Conservation (phyloP, 2,329 filamentous ascomycete genomes). For the Aureobasidium vineae region DNA sequence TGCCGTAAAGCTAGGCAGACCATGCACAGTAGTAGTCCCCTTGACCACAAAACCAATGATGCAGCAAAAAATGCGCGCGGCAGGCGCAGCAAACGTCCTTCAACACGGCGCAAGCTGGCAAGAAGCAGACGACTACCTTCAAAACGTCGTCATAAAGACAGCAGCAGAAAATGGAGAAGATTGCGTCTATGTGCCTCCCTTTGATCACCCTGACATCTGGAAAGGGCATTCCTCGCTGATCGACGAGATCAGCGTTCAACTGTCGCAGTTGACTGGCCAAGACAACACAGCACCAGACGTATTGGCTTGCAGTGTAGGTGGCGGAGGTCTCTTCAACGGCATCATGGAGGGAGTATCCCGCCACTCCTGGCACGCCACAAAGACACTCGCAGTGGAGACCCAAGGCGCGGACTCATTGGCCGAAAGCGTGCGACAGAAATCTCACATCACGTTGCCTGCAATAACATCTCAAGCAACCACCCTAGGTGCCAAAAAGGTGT, state of each 20-base stretch:
- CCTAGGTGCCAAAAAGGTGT: slow-evolving; percentile 71
- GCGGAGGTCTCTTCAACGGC: slow-evolving; percentile 76
- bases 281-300: slow-evolving; percentile 57
- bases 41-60: slow-evolving; percentile 64
- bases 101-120: slow-evolving; percentile 66
- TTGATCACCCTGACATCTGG: slow-evolving; percentile 68
- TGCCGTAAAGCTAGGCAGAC: slow-evolving; percentile 61
- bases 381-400: slow-evolving; percentile 74
- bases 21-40: slow-evolving; percentile 74
- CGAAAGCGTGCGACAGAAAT: slow-evolving; percentile 56
- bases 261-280: slow-evolving; percentile 37
- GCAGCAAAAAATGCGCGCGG: slow-evolving; percentile 65
- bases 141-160: slow-evolving; percentile 54
- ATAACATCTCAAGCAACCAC: slow-evolving; percentile 76
- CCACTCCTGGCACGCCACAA: slow-evolving; percentile 39
- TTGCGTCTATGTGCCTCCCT: slow-evolving; percentile 67
- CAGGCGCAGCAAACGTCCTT: slow-evolving; percentile 66
- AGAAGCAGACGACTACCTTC: slow-evolving; percentile 67
- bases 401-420: slow-evolving; percentile 68
- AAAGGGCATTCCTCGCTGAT: slow-evolving; percentile 62
- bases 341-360: slow-evolving; percentile 66
- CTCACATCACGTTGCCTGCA: slow-evolving; percentile 58
- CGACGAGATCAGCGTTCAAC: slow-evolving; percentile 49
- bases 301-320: slow-evolving; percentile 75
- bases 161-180: slow-evolving; percentile 42